These are phyloP conservation scores for Paraconiothyrium sp. DNA, from an alignment of 2,329 filamentous ascomycete species.

Conservation along the genomic window DNA sequence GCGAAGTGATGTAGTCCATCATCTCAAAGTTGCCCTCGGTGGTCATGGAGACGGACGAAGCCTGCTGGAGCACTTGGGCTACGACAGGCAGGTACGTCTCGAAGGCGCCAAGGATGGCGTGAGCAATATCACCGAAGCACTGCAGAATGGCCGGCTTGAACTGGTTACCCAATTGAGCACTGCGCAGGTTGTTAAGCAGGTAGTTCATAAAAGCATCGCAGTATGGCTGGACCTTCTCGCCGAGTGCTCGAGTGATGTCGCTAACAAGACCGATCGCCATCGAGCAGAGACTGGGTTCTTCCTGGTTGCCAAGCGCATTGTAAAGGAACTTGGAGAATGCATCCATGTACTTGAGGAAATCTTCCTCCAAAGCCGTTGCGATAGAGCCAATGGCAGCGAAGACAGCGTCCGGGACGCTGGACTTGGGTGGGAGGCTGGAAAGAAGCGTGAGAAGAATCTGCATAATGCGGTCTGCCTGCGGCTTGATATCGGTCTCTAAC, in stretches of 20 bases:
- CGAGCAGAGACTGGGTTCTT: constrained; percentile 91
- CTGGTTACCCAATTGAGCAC: constrained; percentile 87
- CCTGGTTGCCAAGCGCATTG: constrained; percentile 93
- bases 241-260: constrained; percentile 92
- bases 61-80: constrained; percentile 92
- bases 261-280: constrained; percentile 98
- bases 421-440: constrained; percentile 80
- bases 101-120: constrained; percentile 90
- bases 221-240: constrained; percentile 89
- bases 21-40: constrained; percentile 90
- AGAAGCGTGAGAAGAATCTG: constrained; percentile 84
- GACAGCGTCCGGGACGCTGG: constrained; percentile 90
- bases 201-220: constrained; percentile 99
- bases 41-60: constrained; percentile 80
- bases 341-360: constrained; percentile 98
- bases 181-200: constrained; percentile 89
- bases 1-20: constrained; percentile 93
- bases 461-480: constrained; percentile 95
- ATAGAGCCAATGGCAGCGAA: constrained; percentile 94
- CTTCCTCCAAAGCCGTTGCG: constrained; percentile 88
- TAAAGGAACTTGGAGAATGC: constrained; percentile 91
- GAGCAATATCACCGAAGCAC: constrained; percentile 97
- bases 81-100: constrained; percentile 94
- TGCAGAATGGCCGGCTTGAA: constrained; percentile 98
- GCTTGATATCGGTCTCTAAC: constrained; percentile 88